phyloP scores from a whole-genome alignment of 495 filamentous ascomycete genomes.

The Penicillium flavigenum region DNA sequence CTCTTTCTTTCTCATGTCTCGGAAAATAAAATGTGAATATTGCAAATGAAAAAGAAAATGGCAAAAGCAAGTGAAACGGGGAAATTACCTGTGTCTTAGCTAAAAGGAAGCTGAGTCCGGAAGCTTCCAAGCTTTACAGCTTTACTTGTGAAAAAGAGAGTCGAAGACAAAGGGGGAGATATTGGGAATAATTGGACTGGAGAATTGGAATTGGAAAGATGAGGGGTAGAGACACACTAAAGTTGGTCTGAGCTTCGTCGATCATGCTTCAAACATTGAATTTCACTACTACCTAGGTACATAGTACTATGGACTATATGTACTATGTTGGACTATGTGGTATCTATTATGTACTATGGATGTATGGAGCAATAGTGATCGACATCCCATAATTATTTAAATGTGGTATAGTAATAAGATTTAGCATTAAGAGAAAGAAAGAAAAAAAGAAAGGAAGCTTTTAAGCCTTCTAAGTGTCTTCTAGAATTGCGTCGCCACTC shows the following conservation, averaged over 20 bases:
- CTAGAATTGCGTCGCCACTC: conserved; percentile 29
- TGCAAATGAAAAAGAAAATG: neutral
- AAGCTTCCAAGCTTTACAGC: neutral
- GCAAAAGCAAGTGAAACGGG: neutral
- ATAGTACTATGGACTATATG: too few species aligned
- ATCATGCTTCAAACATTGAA: neutral
- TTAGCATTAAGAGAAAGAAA: neutral
- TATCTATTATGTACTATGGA: too few species aligned
- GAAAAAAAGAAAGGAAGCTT: neutral
- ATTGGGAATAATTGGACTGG: conserved; percentile 1
- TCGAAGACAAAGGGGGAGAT: neutral
- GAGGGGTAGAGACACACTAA: conserved; percentile 13
- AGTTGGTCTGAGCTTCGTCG: conserved; percentile 21
- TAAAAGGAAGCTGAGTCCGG: conserved; percentile 1
- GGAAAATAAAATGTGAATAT: neutral
- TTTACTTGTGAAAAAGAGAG: neutral
- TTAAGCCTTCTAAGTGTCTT: conserved; percentile 30
- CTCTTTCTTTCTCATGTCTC: neutral
- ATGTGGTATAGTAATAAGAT: neutral
- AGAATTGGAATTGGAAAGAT: conserved; percentile 8
- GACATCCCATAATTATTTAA: neutral
- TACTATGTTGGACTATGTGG: too few species aligned
- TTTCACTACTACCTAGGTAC: too few species aligned
- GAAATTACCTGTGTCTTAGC: neutral
- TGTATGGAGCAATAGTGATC: neutral